Base-by-base conservation (phyloP, 345 rosid species). In the Acer saccharum region DNA sequence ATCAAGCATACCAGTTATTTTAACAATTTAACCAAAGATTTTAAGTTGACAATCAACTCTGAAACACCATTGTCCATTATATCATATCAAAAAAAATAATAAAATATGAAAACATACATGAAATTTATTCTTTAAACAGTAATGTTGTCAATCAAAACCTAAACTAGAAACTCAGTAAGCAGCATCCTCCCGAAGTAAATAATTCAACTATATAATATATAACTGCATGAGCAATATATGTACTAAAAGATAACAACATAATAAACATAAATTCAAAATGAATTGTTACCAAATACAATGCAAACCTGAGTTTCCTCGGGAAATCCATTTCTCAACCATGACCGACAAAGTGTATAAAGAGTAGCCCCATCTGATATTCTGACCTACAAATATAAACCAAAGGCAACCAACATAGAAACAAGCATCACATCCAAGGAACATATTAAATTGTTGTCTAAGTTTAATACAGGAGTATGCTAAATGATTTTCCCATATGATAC, bases 311-410 rank as follows among this genome's bases (percentile, higher is more conserved):
- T 84, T 83, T 92, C 93, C 72, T 90, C 92, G 10, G 84, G 86
- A 76, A 74, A 81, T 65, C 98, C 97, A 80, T 92, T 94, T 84
- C 90, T 88, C 85, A 96, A 80, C 99, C 99, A 96, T 69, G 98
- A 94, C 13, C 98, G 95, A 71, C 97, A 85, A 79, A 96, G 94
- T 39, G 90, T 83, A 79, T 92, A 96, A 70, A 96, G 89, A 80
- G 99, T 89, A 83, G 90, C 87, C 69, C 88, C 97, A 6, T 87
- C 94, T 14, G 92, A 80, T 79, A 91, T 83, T 80, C 86, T 86
- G 78, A 92, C 94, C 98, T 95, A 81, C 6, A 86, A 83, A 63
- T 16, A 76, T 17, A 65, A 69, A 75, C 60, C 71, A 73, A 65
- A 77, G 77, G 48, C 54, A 44, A 76, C 29, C 12, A 78, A 63